phyloP scores from a whole-genome alignment of 495 filamentous ascomycete species.

The Staphylotrichum longicolle region DNA sequence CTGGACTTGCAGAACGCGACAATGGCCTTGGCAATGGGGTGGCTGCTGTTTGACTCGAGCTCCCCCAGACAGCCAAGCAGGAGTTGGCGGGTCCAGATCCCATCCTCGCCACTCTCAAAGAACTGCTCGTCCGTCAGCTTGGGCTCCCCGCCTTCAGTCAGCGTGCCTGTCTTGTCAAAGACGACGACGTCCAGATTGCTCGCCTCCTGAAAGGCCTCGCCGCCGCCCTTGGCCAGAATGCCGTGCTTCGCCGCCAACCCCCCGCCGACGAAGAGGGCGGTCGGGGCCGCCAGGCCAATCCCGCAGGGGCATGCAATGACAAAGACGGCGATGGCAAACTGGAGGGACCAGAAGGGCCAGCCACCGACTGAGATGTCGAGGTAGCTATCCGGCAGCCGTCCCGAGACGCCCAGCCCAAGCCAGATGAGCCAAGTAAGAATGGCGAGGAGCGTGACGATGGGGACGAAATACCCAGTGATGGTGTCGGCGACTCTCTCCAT shows the following conservation, averaged over 20 bases:
- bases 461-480: conserved; percentile 86
- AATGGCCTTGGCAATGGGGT: conserved; percentile 86
- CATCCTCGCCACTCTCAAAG: conserved; percentile 23
- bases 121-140: conserved; percentile 70
- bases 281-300: conserved; percentile 92
- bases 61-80: conserved; percentile 55
- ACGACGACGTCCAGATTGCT: conserved; percentile 81
- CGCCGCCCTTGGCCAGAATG: conserved; percentile 91
- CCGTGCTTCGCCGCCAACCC: conserved; percentile 85
- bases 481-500: conserved; percentile 82
- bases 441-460: conserved; percentile 75
- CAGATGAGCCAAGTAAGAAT: conserved; percentile 81
- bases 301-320: conserved; percentile 95
- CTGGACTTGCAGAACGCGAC: conserved; percentile 57
- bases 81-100: not conserved
- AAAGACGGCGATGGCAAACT: conserved; percentile 93
- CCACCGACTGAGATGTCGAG: conserved; percentile 65
- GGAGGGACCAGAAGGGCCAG: conserved; percentile 82
- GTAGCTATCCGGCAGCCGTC: conserved; percentile 63
- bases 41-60: conserved; percentile 79
- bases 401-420: conserved; percentile 71
- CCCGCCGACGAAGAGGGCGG: conserved; percentile 87
- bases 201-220: conserved; percentile 93
- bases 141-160: conserved; percentile 81
- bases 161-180: conserved; percentile 96